These are phyloP conservation scores for Calocybe gangraenosa DNA, from an alignment of 768 basidiomycete genomes.

Conservation along the genomic window DNA sequence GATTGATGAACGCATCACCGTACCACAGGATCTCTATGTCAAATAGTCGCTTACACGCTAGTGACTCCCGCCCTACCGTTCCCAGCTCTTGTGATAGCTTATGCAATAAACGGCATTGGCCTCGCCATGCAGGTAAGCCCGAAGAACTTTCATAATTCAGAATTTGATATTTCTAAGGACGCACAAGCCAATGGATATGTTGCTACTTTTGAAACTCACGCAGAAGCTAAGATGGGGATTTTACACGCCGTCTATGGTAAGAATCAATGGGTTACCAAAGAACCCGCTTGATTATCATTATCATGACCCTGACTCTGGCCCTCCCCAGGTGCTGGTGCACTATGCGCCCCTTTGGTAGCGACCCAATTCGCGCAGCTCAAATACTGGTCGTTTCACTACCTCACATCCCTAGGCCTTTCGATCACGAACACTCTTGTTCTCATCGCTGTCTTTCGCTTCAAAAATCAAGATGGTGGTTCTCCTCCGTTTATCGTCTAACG, in stretches of 20 bases:
- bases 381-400: constrained; percentile 78
- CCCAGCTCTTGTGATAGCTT: constrained; percentile 42
- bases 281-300: neutral
- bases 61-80: constrained; percentile 22
- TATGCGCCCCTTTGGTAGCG: constrained; percentile 68
- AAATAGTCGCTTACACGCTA: too few relatives aligned
- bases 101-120: constrained; percentile 26
- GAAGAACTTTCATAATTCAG: neutral
- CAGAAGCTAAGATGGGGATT: constrained; percentile 65
- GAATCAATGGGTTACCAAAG: too few relatives aligned
- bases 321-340: constrained; percentile 55
- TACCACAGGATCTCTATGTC: too few relatives aligned
- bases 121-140: constrained; percentile 29
- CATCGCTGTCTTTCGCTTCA: constrained; percentile 58
- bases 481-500: neutral
- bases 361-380: constrained; percentile 71
- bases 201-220: constrained; percentile 50
- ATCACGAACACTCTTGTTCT: constrained; percentile 50
- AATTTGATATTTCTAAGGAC: constrained; percentile 35
- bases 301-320: neutral
- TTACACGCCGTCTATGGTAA: constrained; percentile 63
- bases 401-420: constrained; percentile 66
- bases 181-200: constrained; percentile 73
- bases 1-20: too few relatives aligned
- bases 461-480: constrained; percentile 61